A percentile compares a stretch with the other conserved stretches of the same genome.
Evolutionary conservation across 805 yeast species (phyloP).

Genomic region (Ogataea corticis): DNA sequence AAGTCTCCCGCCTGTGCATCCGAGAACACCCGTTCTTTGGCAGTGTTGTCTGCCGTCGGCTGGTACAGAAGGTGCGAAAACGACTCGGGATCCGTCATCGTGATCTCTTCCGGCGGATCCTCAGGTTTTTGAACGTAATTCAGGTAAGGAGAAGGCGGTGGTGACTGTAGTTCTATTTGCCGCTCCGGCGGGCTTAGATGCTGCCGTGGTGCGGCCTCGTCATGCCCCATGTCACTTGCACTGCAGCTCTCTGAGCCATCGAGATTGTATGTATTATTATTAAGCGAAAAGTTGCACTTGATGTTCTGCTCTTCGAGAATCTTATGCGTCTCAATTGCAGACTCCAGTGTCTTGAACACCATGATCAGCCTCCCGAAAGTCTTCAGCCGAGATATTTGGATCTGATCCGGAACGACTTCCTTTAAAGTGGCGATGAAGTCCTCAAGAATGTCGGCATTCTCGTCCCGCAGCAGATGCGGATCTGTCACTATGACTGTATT

Average conservation of each 20-base stretch:
- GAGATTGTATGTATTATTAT: constrained; percentile 14
- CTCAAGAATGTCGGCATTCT: constrained; percentile 19
- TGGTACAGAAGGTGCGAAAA: constrained; percentile 33
- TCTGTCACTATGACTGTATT: constrained; percentile 34
- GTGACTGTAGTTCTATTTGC: constrained; percentile 35
- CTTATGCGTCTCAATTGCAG: constrained; percentile 17
- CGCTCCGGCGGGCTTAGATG: constrained; percentile 29
- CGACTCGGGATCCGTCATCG: constrained; percentile 33
- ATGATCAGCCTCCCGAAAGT: constrained; percentile 30
- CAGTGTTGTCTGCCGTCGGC: constrained; percentile 19
- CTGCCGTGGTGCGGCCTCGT: background rate
- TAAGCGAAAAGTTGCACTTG: constrained; percentile 24
- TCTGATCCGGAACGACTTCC: constrained; percentile 18
- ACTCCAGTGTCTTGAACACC: constrained; percentile 22
- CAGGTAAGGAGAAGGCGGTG: constrained; percentile 38
- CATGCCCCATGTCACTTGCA: background rate
- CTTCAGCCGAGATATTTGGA: constrained; percentile 25
- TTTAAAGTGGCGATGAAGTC: constrained; percentile 20
- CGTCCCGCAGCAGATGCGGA: constrained; percentile 16
- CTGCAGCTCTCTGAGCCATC: background rate
- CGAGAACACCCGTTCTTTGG: constrained; percentile 22
- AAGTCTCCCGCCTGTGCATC: background rate
- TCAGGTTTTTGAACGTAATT: constrained; percentile 34
- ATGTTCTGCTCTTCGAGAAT: constrained; percentile 21
- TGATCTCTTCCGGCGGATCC: constrained; percentile 34